phyloP scores from a whole-genome alignment of 176 grass and related monocot species.

The Themeda triandra region DNA sequence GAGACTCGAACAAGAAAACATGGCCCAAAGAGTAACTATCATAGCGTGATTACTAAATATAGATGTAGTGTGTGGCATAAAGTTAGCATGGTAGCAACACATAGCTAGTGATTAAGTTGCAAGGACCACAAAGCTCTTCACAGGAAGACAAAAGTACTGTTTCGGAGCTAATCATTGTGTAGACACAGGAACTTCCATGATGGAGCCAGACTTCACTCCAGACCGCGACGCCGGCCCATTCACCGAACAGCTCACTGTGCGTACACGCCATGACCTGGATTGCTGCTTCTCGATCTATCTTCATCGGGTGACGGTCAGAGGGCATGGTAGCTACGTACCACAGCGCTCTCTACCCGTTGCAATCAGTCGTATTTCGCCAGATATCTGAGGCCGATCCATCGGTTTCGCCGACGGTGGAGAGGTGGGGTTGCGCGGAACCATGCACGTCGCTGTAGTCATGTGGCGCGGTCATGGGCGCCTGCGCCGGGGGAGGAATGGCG shows the following conservation, averaged over 20 bases:
- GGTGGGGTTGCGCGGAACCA: neutral
- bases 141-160: neutral
- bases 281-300: too few relatives aligned
- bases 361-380: neutral
- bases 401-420: neutral
- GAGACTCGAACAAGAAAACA: too few relatives aligned
- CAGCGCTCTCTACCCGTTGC: neutral
- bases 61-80: too few relatives aligned
- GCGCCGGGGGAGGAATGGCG: slow-evolving; percentile 26
- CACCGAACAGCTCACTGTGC: neutral
- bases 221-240: neutral
- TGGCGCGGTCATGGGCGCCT: slow-evolving; percentile 11
- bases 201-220: neutral
- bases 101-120: neutral
- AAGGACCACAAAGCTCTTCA: neutral
- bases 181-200: neutral
- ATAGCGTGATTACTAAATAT: too few relatives aligned
- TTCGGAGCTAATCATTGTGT: neutral
- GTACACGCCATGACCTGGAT: too few relatives aligned
- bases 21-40: too few relatives aligned
- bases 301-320: too few relatives aligned
- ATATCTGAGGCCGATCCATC: neutral
- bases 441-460: slow-evolving; percentile 37
- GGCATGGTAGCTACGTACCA: neutral
- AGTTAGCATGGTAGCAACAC: too few relatives aligned